Evolutionary conservation across 2,329 filamentous ascomycete genomes (phyloP), one percentile per base, ranked within the genome.

Genomic region (Tolypocladium endophyticum): DNA sequence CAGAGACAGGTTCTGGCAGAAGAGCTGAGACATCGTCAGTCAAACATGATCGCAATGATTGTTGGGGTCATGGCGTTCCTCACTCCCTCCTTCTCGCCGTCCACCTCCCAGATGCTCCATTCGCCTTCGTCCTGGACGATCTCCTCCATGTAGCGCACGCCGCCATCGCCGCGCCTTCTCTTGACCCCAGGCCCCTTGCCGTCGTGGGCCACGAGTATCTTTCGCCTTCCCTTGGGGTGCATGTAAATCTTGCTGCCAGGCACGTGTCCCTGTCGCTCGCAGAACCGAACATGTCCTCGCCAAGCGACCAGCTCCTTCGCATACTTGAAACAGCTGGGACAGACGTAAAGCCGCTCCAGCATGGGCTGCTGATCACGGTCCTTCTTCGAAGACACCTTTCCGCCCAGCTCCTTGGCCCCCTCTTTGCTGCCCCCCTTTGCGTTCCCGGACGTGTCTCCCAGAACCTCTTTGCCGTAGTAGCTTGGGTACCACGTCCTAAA

Each of bases 401-500:
- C 65, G 28, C 63, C 39, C 39, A 62, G 35, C 14, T 73, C 72
- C 33, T 69, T 68, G 63, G 61, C 67, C 2, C 69, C 69, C 0
- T 64, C 66, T 55, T 70, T 70, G 59, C 62, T 66, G 20, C 62
- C 65, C 4, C 60, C 65, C 57, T 63, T 67, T 52, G 61, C 59
- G 56, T 70, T 69, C 4, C 69, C 70, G 1, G 71, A 70, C n/a
- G 72, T 67, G 59, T 84, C 81, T 16, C 82, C 83, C 5, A 87
- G 73, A 9, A 86, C 77, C 59, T 87, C 92, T 78, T 83, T 96
- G 75, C 79, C 80, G 72, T 97, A 96, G 73, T 92, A 94, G 20
- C 90, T 95, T 9, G 92, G 90, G 72, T 94, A 97, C 92, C 92
- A 96, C 3, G 92, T 89, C 67, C 87, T 86, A 76, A 97, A 95